Evolutionary conservation across 306 rosid genomes (phyloP), one percentile per base, ranked within the genome.

Genomic region (Alnus rubra): DNA sequence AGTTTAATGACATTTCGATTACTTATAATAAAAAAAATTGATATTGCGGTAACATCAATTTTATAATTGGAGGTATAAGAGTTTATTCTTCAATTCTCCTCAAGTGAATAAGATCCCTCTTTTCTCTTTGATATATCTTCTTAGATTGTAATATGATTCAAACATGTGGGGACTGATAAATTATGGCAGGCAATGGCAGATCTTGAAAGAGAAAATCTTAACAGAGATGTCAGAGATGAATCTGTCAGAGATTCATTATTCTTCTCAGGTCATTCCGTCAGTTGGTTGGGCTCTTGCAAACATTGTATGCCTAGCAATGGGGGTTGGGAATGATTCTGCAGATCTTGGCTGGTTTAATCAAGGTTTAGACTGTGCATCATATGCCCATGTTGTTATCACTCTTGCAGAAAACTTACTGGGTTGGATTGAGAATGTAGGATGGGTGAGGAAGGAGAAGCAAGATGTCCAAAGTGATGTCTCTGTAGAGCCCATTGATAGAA

Each of bases 101-200:
- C 47, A 69, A 75, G 54, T 60, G 71, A 81, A 52, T 74, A 49
- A 64, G 80, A 52, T 80, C 74, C 68, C 9, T 1, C 14, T 64
- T 28, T 49, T 31, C 30, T 30, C 51, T 3, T 45, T 47, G 44
- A n/a, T 70, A 64, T 75, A 77, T 58, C 63, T 55, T 70, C 31
- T 59, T 74, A 48, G 72, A 16, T 75, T 49, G 53, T 82, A 75
- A 53, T 73, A 78, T 74, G 70, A 79, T 89, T 83, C 79, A 87
- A 83, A 76, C 88, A 84, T 84, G 85, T 82, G 89, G 88, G 94
- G 88, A 85, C 97, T 92, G 92, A 95, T 92, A 85, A 90, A 84
- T 86, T 81, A 86, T 92, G 97, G 84, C 98, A 95, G 98, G 92
- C 81, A 88, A 87, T 95, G 97, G 86, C 98, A 95, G 98, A 90